phyloP scores from a whole-genome alignment of 2,329 filamentous ascomycete genomes.

The Arthrobotrys megalospora region DNA sequence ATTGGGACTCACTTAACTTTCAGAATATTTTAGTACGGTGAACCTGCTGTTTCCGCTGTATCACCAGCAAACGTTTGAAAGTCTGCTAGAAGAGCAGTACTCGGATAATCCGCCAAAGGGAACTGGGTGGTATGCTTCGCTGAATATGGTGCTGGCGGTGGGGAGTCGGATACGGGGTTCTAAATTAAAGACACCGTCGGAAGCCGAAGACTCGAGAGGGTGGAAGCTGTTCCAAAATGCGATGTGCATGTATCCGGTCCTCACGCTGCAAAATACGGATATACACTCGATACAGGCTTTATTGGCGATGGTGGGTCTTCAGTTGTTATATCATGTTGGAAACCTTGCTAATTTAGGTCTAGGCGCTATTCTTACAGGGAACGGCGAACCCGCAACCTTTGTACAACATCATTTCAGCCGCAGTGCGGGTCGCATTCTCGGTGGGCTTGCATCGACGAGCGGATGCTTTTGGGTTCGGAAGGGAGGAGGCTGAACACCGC shows the following conservation, averaged over 20 bases:
- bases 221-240: conserved; percentile 98
- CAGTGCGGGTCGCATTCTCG: conserved; percentile 90
- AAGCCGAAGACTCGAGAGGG: conserved; percentile 84
- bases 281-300: conserved; percentile 94
- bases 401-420: conserved; percentile 90
- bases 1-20: conserved; percentile 33
- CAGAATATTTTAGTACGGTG: conserved; percentile 96
- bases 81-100: conserved; percentile 93
- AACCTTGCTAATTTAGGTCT: conserved; percentile 55
- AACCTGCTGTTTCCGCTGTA: conserved; percentile 99
- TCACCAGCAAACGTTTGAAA: conserved; percentile 98
- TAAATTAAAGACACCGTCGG: conserved; percentile 81
- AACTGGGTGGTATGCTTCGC: conserved; percentile 97
- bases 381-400: conserved; percentile 96
- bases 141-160: conserved; percentile 95
- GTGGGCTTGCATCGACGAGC: conserved; percentile 96
- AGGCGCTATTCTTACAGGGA: conserved; percentile 90
- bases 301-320: conserved; percentile 79
- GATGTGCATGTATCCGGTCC: conserved; percentile 89
- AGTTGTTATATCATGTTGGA: conserved; percentile 1
- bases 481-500: conserved; percentile 92
- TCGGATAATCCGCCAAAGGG: conserved; percentile 92
- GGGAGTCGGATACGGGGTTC: conserved; percentile 86
- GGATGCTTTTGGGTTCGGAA: conserved; percentile 91
- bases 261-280: conserved; percentile 96